phyloP scores from a whole-genome alignment of 2,329 filamentous ascomycete genomes.

The Aspergillus aculeatus region DNA sequence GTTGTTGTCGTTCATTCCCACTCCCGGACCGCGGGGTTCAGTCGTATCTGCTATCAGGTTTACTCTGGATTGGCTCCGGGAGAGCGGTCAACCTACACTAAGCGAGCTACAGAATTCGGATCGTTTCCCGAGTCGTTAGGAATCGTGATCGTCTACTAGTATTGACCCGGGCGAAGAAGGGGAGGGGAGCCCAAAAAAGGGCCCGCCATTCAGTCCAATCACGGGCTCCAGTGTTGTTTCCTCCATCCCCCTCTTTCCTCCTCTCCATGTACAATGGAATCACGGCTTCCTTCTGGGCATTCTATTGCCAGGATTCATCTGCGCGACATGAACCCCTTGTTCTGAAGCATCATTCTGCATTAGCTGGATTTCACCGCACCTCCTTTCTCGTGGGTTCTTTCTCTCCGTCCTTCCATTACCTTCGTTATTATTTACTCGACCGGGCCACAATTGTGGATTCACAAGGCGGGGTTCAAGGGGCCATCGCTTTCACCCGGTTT shows the following conservation, averaged over 20 bases:
- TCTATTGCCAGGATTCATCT: constrained; percentile 25
- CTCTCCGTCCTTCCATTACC: constrained; percentile 1
- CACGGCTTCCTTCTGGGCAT: constrained; percentile 8
- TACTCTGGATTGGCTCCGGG: constrained; percentile 8
- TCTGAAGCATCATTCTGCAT: constrained; percentile 23
- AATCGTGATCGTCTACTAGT: constrained; percentile 17
- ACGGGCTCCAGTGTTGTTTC: background rate
- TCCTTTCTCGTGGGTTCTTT: constrained; percentile 6
- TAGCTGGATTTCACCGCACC: constrained; percentile 13
- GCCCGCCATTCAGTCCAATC: background rate
- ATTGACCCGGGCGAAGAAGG: constrained; percentile 11
- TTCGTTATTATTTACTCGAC: background rate
- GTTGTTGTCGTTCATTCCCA: background rate
- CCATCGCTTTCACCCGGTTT: constrained; percentile 1
- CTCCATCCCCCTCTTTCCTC: background rate
- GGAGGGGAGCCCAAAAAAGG: background rate
- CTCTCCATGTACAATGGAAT: constrained; percentile 4
- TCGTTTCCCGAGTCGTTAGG: constrained; percentile 17
- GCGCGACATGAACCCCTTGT: constrained; percentile 32
- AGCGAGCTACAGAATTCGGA: constrained; percentile 11
- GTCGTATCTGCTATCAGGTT: background rate
- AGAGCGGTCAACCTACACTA: constrained; percentile 15
- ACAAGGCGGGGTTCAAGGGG: constrained; percentile 29
- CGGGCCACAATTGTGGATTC: constrained; percentile 5
- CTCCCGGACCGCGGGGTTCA: background rate